Conservation (phyloP, 73 alveolate species). For the Breviolum minutum region DNA sequence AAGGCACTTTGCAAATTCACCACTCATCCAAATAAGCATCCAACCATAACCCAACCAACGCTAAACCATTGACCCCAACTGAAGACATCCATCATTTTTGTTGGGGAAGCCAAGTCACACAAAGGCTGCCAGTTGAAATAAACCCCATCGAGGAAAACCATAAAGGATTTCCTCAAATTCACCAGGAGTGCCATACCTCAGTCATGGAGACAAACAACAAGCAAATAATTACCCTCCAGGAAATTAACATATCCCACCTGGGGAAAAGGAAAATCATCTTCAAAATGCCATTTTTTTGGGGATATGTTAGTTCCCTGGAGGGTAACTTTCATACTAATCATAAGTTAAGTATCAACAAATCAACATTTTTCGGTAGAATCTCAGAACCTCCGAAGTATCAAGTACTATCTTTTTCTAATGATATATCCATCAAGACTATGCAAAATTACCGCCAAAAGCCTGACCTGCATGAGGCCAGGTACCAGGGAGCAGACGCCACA, state of each 20-base stretch:
- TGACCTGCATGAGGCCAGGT: not conserved
- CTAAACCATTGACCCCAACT: too few species aligned
- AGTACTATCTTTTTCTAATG: not conserved
- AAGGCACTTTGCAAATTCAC: too few species aligned
- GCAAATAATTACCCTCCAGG: not conserved
- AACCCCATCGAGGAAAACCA: conserved; percentile 77
- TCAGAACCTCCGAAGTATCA: not conserved
- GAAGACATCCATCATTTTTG: too few species aligned
- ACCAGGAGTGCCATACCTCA: conserved; percentile 52
- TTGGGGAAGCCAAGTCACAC: not conserved
- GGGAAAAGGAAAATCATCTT: too few species aligned
- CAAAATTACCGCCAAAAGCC: not conserved
- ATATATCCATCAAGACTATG: not conserved
- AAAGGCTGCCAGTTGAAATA: conserved; percentile 58
- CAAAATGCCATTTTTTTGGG: too few species aligned
- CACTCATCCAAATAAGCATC: too few species aligned
- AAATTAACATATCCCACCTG: not conserved
- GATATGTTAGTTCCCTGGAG: too few species aligned
- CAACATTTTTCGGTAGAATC: not conserved
- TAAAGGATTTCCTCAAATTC: not conserved
- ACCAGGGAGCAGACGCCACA: conserved; percentile 59
- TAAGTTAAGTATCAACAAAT: not conserved
- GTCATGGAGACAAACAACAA: not conserved
- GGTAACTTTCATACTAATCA: not conserved
- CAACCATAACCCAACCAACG: too few species aligned